Base-by-base conservation (phyloP, 1,284 basidiomycete species). In the Sporisorium scitamineum region DNA sequence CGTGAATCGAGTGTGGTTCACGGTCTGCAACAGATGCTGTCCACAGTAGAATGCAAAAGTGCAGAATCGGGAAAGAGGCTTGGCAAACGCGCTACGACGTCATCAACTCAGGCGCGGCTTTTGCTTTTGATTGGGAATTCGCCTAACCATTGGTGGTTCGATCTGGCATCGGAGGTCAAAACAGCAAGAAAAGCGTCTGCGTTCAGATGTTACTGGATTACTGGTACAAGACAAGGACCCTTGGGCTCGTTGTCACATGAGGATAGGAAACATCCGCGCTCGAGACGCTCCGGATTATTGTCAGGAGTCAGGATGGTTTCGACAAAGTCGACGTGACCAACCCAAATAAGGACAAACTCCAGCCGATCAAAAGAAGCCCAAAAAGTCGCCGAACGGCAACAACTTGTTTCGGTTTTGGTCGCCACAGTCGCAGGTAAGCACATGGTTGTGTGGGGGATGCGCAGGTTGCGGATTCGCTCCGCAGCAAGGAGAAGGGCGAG, bases 181-280 rank as follows among this genome's bases (percentile, higher is more conserved):
- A 29, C 3, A 8, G 7, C 14, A 14, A 47, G 9, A 27, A 27
- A 27, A 47, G 18, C 13, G 26, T 27, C 20, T 3, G 44, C 44
- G 27, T n/a, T 27, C 44, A 26, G 26, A 18, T 7, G 20, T 31
- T 9, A 29, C 48, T n/a, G 48, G 11, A 20, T 50, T n/a, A 4
- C 22, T 18, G 52, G 52, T 53, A 53, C 52, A 41, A 11, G 51
- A 52, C 32, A 34, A 37, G 51, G 51, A 37, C 32, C 51, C 51
- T 53, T 26, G 22, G n/a, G 6, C 32, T 52, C n/a, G 1, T n/a
- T n/a, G n/a, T 42, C 16, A n/a, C 8, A n/a, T n/a, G 37, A 39
- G n/a, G 37, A 39, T 18, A 18, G 37, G 16, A n/a, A 5, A n/a
- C 5, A 39, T n/a, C 5, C 37, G 37, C 34, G 37, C 16, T 39